A percentile compares a stretch with the other conserved stretches of the same genome.
Evolutionary conservation across 2,329 filamentous ascomycete species (phyloP).

Genomic region (Parafenestella ontariensis): DNA sequence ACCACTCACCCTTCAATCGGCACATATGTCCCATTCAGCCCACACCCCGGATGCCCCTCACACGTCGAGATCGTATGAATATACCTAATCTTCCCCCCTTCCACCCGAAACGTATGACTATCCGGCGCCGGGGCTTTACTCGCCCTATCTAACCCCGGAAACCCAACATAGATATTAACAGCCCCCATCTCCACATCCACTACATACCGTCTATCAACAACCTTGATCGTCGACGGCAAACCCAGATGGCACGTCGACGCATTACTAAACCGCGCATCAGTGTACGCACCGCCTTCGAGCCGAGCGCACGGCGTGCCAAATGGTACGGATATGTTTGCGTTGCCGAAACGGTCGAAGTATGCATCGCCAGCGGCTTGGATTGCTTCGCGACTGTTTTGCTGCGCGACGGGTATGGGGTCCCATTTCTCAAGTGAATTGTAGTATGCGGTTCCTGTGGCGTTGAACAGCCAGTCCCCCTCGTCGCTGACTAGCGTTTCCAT

Average conservation of each 20-base stretch:
- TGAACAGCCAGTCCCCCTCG: conserved; percentile 33
- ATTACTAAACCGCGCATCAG: conserved; percentile 14
- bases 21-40: conserved; percentile 20
- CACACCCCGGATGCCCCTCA: conserved; percentile 28
- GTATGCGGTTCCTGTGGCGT: conserved; percentile 22
- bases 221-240: conserved; percentile 26
- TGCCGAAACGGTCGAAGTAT: conserved; percentile 28
- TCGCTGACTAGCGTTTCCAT: conserved; percentile 32
- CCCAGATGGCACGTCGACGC: conserved; percentile 28
- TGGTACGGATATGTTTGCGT: conserved; percentile 24
- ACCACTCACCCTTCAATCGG: conserved; percentile 1
- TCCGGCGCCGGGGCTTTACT: conserved; percentile 24
- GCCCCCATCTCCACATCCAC: conserved; percentile 34
- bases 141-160: conserved; percentile 28
- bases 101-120: conserved; percentile 35
- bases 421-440: conserved; percentile 24
- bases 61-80: conserved; percentile 32
- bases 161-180: conserved; percentile 32
- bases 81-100: conserved; percentile 31
- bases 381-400: conserved; percentile 18
- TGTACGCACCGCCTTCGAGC: conserved; percentile 37
- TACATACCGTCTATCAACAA: conserved; percentile 33
- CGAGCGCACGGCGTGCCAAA: conserved; percentile 35
- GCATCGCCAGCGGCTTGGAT: conserved; percentile 34
- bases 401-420: conserved; percentile 16